Evolutionary conservation across 768 basidiomycete species (phyloP).

Genomic region (Agaricus subrufescens): DNA sequence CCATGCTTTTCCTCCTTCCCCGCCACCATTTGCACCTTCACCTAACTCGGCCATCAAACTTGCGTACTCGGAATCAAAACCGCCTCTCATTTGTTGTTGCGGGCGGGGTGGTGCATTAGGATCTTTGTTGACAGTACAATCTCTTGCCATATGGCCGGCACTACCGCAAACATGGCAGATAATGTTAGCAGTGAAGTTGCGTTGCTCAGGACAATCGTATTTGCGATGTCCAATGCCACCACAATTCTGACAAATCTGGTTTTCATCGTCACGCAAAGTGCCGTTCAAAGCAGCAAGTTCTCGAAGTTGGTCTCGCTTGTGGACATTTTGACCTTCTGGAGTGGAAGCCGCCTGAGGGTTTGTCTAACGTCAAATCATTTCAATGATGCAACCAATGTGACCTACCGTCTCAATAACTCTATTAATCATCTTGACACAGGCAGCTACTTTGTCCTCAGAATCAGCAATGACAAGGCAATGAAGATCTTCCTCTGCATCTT

Average conservation of each 20-base stretch:
- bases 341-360: conserved; percentile 86
- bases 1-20: conserved; percentile 53
- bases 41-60: conserved; percentile 97
- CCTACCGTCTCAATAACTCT: conserved; percentile 95
- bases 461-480: conserved; percentile 97
- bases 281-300: conserved; percentile 97
- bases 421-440: conserved; percentile 95
- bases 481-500: conserved; percentile 97
- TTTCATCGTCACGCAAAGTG: conserved; percentile 98
- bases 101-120: conserved; percentile 58
- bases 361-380: not conserved
- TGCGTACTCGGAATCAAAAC: conserved; percentile 97
- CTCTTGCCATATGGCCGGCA: conserved; percentile 98
- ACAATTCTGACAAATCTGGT: conserved; percentile 98
- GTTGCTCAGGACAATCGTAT: conserved; percentile 98
- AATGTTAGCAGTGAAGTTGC: conserved; percentile 98
- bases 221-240: conserved; percentile 93
- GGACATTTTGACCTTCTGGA: conserved; percentile 98
- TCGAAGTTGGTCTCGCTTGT: conserved; percentile 97
- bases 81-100: conserved; percentile 58
- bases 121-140: conserved; percentile 92
- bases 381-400: conserved; percentile 10
- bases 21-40: conserved; percentile 59
- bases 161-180: conserved; percentile 98
- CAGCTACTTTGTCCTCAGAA: conserved; percentile 83